These are phyloP conservation scores for Podospora comata DNA, from an alignment of 495 filamentous ascomycete species.

Conservation along the genomic window DNA sequence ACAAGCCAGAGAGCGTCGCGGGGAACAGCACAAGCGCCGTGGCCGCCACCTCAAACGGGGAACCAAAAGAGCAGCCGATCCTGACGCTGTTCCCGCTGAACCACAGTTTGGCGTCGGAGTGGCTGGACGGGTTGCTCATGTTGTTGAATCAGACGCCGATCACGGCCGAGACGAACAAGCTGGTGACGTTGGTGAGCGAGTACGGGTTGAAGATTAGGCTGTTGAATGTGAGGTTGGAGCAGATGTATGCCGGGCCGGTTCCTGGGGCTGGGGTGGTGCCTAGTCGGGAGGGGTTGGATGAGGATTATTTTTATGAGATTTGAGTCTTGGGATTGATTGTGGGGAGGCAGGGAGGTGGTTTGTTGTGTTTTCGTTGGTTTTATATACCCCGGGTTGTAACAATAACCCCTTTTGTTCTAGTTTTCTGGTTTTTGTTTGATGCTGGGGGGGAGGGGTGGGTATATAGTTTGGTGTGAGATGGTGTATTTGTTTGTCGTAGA, in stretches of 20 bases:
- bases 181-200: slow-evolving; percentile 78
- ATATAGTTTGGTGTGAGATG: not conserved
- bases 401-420: not conserved
- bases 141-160: slow-evolving; percentile 92
- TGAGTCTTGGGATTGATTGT: slow-evolving; percentile 25
- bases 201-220: slow-evolving; percentile 92
- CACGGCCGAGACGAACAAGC: slow-evolving; percentile 88
- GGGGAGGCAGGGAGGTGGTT: not conserved
- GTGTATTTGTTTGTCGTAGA: not conserved
- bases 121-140: slow-evolving; percentile 95
- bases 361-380: slow-evolving; percentile 2
- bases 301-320: slow-evolving; percentile 69
- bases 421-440: not conserved
- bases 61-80: slow-evolving; percentile 55
- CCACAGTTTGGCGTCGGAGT: slow-evolving; percentile 86
- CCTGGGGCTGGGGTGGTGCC: slow-evolving; percentile 53
- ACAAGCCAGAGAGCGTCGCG: not conserved
- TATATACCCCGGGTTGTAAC: not conserved
- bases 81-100: slow-evolving; percentile 78
- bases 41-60: slow-evolving; percentile 29
- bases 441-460: not conserved
- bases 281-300: slow-evolving; percentile 59
- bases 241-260: slow-evolving; percentile 55
- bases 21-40: slow-evolving; percentile 12
- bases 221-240: slow-evolving; percentile 87